Base-by-base conservation (phyloP, 768 basidiomycete species). In the Lactarius trivialis region DNA sequence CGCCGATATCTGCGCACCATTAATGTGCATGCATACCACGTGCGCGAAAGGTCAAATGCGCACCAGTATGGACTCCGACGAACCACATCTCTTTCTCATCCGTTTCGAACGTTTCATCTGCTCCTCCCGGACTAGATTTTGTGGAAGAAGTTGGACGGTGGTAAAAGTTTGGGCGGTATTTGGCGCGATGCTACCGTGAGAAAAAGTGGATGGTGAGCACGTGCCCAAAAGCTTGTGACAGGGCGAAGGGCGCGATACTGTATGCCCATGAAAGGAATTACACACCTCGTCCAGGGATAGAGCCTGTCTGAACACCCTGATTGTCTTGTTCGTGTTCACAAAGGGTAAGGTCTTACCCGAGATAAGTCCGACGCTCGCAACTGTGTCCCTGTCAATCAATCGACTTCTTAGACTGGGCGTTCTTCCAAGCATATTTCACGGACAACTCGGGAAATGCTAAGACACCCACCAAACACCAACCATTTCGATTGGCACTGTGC, bases 241-340 rank as follows among this genome's bases (percentile, higher is more conserved):
- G 33, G 33, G 33, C 8, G 14, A 36, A 36, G 36, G 36, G 34
- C 4, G 11, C 11, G 2, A 6, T 7, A 9, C n/a, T n/a, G n/a
- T n/a, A 9, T 6, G 21, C 50, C 55, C 28, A 65, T 43, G 51
- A 28, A 11, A 54, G 34, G n/a, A n/a, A 26, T 14, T 7, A 69
- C 76, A 58, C 64, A 87, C 88, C 75, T 91, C 90, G 64, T 92
- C 89, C 41, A 93, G 80, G 12, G 90, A 76, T 24, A 91, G 75
- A 0, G 89, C 91, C 53, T 93, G 91, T 17, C 91, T 78, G 72
- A 92, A 91, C 4, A 79, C 81, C 74, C 78, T 84, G 70, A 92
- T 85, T 12, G 79, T 77, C 24, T 73, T 76, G 68, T 90, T 88
- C 19, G 80, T 77, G 50, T 77, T 76, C 0, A 85, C 84, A 66